A percentile compares a stretch with the other conserved stretches of the same genome.
Conservation (phyloP, 495 filamentous ascomycete genomes). For the Trichoderma erinaceum region DNA sequence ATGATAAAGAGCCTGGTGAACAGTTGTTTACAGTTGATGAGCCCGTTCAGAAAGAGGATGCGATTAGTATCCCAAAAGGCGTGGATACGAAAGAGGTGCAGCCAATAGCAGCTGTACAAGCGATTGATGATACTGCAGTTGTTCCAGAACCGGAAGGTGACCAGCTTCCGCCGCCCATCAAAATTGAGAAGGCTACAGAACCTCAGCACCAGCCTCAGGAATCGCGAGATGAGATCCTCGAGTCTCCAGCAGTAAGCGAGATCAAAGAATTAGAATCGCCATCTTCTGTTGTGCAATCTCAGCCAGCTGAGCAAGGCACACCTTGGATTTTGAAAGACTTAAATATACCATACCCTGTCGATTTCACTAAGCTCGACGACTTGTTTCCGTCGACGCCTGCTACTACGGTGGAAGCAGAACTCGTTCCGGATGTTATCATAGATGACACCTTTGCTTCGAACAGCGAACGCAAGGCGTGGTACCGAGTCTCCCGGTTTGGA, state of each 20-base stretch:
- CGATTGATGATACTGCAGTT: not conserved
- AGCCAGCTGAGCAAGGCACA: not conserved
- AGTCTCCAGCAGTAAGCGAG: not conserved
- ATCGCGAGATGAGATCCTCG: not conserved
- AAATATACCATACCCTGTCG: constrained; percentile 28
- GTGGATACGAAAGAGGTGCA: not conserved
- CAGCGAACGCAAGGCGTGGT: constrained; percentile 57
- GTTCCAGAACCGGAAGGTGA: not conserved
- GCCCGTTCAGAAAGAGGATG: not conserved
- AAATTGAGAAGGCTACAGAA: not conserved
- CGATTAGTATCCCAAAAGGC: not conserved
- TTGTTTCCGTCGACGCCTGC: constrained; percentile 31
- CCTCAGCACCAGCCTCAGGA: not conserved
- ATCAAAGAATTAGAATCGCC: not conserved
- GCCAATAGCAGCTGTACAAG: not conserved
- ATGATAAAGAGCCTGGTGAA: not conserved
- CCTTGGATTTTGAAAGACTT: not conserved
- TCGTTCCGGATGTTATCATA: constrained; percentile 33
- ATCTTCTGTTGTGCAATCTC: not conserved
- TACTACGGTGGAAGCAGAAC: not conserved
- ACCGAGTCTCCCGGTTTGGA: constrained; percentile 52
- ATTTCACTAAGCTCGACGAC: constrained; percentile 38
- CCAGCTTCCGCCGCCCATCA: not conserved
- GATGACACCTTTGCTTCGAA: constrained; percentile 44
- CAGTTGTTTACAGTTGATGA: not conserved